A percentile compares a stretch with the other conserved stretches of the same genome.
phyloP scores from a whole-genome alignment of 1,284 basidiomycete genomes.

The Papiliotrema fonsecae region DNA sequence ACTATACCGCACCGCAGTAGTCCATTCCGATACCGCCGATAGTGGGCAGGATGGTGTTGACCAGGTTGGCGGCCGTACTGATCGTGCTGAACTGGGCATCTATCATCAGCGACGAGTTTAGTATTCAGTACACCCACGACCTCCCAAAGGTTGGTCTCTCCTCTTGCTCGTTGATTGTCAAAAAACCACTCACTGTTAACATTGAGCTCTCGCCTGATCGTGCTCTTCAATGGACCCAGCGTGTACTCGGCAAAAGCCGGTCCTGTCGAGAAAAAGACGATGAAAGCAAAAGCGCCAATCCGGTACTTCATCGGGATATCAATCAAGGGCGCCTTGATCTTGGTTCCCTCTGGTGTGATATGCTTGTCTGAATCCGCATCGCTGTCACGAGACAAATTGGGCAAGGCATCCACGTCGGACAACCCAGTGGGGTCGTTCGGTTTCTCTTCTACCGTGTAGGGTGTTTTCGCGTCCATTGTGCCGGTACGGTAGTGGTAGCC shows the following conservation, averaged over 20 bases:
- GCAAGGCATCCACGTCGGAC: too few relatives aligned
- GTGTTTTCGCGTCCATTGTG: too few relatives aligned
- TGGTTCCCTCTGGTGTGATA: too few relatives aligned
- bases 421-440: too few relatives aligned
- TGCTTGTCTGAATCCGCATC: too few relatives aligned
- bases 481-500: too few relatives aligned
- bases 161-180: too few relatives aligned
- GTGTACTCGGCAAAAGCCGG: conserved; percentile 27
- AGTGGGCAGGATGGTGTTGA: conserved; percentile 49
- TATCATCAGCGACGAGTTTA: background rate
- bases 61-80: conserved; percentile 41
- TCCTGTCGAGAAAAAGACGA: conserved; percentile 38
- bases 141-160: background rate
- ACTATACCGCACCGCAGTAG: conserved; percentile 43
- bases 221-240: conserved; percentile 44
- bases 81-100: conserved; percentile 48
- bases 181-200: conserved; percentile 27
- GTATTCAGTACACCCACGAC: too few relatives aligned
- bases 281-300: conserved; percentile 20
- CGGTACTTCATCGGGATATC: background rate
- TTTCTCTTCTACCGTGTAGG: too few relatives aligned
- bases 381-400: too few relatives aligned
- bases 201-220: conserved; percentile 34
- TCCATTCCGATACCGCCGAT: conserved; percentile 50
- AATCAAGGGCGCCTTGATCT: too few relatives aligned